Evolutionary conservation across 352 stramenopile species (phyloP).

Genomic region (Globisporangium canariense): DNA sequence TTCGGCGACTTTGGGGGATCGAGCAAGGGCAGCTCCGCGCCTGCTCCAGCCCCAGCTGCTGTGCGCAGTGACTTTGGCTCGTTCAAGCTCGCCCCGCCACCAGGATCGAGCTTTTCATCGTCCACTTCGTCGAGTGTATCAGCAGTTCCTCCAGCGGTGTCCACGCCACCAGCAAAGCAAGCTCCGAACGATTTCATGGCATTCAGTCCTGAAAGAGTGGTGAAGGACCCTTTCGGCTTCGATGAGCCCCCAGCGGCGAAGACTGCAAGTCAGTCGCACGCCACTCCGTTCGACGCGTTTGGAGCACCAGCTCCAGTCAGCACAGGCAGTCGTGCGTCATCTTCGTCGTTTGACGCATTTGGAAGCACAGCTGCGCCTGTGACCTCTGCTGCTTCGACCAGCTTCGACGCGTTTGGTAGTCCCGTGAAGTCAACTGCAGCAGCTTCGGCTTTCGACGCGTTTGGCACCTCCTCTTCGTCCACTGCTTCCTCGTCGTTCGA

Average conservation of each 20-base stretch:
- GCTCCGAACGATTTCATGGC: slow-evolving; percentile 63
- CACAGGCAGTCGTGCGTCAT: slow-evolving; percentile 2
- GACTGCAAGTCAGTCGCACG: slow-evolving; percentile 10
- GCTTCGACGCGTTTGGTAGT: slow-evolving; percentile 10
- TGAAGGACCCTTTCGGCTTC: slow-evolving; percentile 56
- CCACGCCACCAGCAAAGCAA: slow-evolving; percentile 18
- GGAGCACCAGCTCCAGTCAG: slow-evolving; percentile 1
- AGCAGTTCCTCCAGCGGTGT: slow-evolving; percentile 7
- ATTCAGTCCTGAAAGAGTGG: slow-evolving; percentile 42
- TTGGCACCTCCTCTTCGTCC: slow-evolving; percentile 19
- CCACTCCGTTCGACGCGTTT: slow-evolving; percentile 13
- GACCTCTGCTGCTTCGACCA: not conserved
- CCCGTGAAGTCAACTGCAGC: not conserved
- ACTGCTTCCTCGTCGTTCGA: slow-evolving; percentile 18
- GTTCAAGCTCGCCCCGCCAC: slow-evolving; percentile 70
- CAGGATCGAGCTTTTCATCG: slow-evolving; percentile 41
- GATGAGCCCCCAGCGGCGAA: slow-evolving; percentile 28
- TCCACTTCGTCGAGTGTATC: slow-evolving; percentile 21
- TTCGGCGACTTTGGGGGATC: slow-evolving; percentile 57
- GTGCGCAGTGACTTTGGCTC: slow-evolving; percentile 44
- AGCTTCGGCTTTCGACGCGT: slow-evolving; percentile 27
- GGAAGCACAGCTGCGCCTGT: not conserved
- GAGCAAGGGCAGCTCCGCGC: slow-evolving; percentile 16
- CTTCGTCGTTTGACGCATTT: slow-evolving; percentile 29
- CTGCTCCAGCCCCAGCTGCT: slow-evolving; percentile 22